These are phyloP conservation scores for Mucor plumbeus DNA, from an alignment of 371 early-diverging fungal species.

Conservation along the genomic window DNA sequence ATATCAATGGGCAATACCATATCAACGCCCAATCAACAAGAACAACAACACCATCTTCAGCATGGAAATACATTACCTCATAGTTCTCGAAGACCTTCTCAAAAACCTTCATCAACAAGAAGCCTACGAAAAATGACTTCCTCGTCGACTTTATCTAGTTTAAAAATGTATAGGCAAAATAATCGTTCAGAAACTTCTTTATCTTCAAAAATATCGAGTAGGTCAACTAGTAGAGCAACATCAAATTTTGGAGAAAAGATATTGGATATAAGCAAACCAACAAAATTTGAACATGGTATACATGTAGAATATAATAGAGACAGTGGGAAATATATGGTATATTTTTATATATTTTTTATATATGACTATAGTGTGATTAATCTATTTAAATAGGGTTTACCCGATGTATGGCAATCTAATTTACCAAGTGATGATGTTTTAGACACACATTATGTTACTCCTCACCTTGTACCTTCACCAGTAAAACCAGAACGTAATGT, in stretches of 20 bases:
- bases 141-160: slow-evolving; percentile 48
- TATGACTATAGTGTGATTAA: not conserved
- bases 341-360: not conserved
- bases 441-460: slow-evolving; percentile 67
- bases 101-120: slow-evolving; percentile 34
- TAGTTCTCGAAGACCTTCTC: slow-evolving; percentile 36
- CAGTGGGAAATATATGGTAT: slow-evolving; percentile 68
- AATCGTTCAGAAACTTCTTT: slow-evolving; percentile 47
- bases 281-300: slow-evolving; percentile 70
- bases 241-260: slow-evolving; percentile 50
- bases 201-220: slow-evolving; percentile 45
- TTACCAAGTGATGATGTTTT: slow-evolving; percentile 69
- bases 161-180: slow-evolving; percentile 43
- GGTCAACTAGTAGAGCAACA: slow-evolving; percentile 27
- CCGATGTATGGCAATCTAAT: slow-evolving; percentile 68
- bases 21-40: slow-evolving; percentile 27
- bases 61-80: slow-evolving; percentile 11
- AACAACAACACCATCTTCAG: slow-evolving; percentile 4
- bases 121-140: slow-evolving; percentile 49
- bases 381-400: slow-evolving; percentile 53
- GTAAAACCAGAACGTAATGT: slow-evolving; percentile 32
- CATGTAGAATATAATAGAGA: slow-evolving; percentile 69
- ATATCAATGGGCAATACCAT: slow-evolving; percentile 38
- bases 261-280: slow-evolving; percentile 67
- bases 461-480: slow-evolving; percentile 64